phyloP scores from a whole-genome alignment of 345 rosid genomes.

The Acer negundo region DNA sequence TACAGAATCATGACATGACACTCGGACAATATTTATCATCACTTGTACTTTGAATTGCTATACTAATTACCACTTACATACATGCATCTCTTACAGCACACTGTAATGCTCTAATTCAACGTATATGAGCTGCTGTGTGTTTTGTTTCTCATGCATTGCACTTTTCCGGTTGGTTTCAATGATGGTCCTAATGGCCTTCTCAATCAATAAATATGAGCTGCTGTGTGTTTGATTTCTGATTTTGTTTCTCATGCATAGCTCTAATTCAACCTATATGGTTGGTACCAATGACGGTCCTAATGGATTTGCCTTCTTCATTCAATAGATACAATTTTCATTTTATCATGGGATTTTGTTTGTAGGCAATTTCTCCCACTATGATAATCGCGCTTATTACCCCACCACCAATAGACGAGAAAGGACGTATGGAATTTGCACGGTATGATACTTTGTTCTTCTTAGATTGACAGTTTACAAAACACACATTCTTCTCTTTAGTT shows the following conservation, averaged over 20 bases:
- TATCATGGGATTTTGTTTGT: conserved; percentile 24
- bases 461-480: background rate
- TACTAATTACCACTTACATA: background rate
- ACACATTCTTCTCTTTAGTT: background rate
- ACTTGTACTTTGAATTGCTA: background rate
- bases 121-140: background rate
- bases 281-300: background rate
- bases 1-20: background rate
- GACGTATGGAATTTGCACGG: conserved; percentile 65
- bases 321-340: conserved; percentile 10
- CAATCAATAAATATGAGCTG: background rate
- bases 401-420: conserved; percentile 79
- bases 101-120: background rate
- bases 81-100: background rate
- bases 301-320: background rate
- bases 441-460: conserved; percentile 26
- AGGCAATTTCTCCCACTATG: conserved; percentile 75
- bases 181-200: background rate
- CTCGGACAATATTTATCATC: background rate
- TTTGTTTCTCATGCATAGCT: background rate
- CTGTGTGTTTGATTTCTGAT: background rate
- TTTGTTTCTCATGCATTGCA: background rate
- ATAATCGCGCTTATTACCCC: conserved; percentile 79
- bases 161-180: background rate
- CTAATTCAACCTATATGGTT: background rate